A percentile compares a stretch with the other conserved stretches of the same genome.
Conservation (phyloP, 495 filamentous ascomycete genomes). For the Lophium mytilinum region DNA sequence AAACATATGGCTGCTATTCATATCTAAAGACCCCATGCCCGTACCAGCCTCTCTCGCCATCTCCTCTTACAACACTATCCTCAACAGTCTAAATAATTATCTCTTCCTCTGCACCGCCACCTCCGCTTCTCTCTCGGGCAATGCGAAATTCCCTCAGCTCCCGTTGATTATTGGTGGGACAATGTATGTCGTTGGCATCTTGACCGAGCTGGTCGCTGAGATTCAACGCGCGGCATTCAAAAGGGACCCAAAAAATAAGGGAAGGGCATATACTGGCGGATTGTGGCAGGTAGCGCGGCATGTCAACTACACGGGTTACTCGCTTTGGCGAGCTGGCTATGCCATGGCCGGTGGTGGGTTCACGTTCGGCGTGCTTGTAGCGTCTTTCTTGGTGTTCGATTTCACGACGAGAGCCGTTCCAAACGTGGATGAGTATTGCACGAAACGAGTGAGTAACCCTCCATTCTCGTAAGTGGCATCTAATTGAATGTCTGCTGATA, state of each 20-base stretch:
- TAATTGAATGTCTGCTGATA: background rate
- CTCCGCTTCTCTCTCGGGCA: constrained; percentile 27
- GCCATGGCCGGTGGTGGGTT: constrained; percentile 43
- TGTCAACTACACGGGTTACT: constrained; percentile 52
- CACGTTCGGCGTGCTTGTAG: constrained; percentile 35
- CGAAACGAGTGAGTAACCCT: constrained; percentile 16
- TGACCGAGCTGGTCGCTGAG: constrained; percentile 44
- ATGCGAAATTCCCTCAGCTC: constrained; percentile 19
- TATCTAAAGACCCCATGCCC: constrained; percentile 17
- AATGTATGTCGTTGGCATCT: constrained; percentile 42
- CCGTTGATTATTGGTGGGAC: constrained; percentile 36
- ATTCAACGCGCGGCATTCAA: constrained; percentile 49
- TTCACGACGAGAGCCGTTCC: constrained; percentile 41
- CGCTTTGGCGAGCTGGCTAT: constrained; percentile 48
- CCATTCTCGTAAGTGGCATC: background rate
- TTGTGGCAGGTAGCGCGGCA: constrained; percentile 48
- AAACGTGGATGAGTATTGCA: constrained; percentile 45
- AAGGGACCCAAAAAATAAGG: constrained; percentile 42
- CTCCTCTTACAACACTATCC: constrained; percentile 17
- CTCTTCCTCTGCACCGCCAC: constrained; percentile 38
- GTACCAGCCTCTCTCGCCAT: constrained; percentile 11
- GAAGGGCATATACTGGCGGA: constrained; percentile 46
- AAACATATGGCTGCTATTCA: constrained; percentile 18
- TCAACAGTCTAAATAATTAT: constrained; percentile 35
- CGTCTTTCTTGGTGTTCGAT: constrained; percentile 37